A percentile compares a stretch with the other conserved stretches of the same genome.
Conservation (phyloP, 345 rosid species). For the Aurinia saxatilis region DNA sequence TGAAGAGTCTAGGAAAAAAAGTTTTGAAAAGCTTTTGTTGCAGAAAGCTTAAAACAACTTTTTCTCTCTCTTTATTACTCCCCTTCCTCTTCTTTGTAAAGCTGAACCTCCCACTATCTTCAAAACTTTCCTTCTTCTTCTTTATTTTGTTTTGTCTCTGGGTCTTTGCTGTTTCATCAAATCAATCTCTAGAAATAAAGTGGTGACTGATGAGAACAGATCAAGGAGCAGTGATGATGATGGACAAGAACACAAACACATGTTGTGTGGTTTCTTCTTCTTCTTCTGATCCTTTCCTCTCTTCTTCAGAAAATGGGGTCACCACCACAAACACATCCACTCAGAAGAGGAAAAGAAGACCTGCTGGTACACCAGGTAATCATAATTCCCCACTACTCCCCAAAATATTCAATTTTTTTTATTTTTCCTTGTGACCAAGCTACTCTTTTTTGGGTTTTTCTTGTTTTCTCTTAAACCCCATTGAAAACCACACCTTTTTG, state of each 20-base stretch:
- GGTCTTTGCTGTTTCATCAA: conserved; percentile 24
- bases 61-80: conserved; percentile 24
- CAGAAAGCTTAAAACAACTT: conserved; percentile 61
- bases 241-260: conserved; percentile 27
- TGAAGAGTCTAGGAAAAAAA: conserved; percentile 34
- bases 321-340: conserved; percentile 31
- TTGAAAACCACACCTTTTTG: background rate
- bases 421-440: background rate
- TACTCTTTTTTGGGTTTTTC: background rate
- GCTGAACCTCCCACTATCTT: conserved; percentile 52
- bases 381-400: conserved; percentile 9
- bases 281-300: conserved; percentile 42
- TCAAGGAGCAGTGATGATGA: conserved; percentile 19
- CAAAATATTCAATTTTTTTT: background rate
- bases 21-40: conserved; percentile 47
- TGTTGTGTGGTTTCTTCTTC: conserved; percentile 38
- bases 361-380: conserved; percentile 89
- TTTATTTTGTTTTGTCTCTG: no score
- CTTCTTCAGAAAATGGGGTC: conserved; percentile 53
- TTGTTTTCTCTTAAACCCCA: background rate
- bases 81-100: conserved; percentile 33
- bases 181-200: conserved; percentile 21
- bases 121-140: conserved; percentile 1
- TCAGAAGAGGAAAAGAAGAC: conserved; percentile 68
- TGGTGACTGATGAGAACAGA: conserved; percentile 21